These are phyloP conservation scores for Acacia acuminata DNA, from an alignment of 306 rosid genomes.

Conservation along the genomic window DNA sequence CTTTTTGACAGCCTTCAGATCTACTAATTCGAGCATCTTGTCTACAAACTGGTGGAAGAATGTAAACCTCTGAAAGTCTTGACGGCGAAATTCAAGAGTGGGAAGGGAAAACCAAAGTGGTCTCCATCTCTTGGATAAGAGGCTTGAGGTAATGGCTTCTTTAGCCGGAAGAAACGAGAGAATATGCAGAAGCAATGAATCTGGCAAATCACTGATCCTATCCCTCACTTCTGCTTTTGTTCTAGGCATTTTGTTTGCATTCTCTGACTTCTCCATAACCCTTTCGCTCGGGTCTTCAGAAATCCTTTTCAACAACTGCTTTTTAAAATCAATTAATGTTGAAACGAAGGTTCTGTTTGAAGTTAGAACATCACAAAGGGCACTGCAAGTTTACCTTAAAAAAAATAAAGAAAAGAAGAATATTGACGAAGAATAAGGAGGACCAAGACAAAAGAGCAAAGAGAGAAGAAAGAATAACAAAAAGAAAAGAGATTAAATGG, in stretches of 20 bases:
- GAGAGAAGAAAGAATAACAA: too few species aligned
- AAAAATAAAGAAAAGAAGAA: too few species aligned
- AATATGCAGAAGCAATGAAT: not conserved
- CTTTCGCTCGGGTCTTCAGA: too few species aligned
- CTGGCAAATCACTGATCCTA: constrained; percentile 20
- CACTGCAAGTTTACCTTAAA: too few species aligned
- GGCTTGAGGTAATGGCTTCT: constrained; percentile 14
- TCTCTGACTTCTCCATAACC: not conserved
- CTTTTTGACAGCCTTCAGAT: not conserved
- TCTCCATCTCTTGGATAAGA: constrained; percentile 37
- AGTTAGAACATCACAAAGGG: too few species aligned
- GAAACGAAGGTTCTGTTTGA: too few species aligned
- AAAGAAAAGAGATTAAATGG: too few species aligned
- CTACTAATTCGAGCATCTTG: not conserved
- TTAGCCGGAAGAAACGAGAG: constrained; percentile 9
- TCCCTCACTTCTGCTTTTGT: not conserved
- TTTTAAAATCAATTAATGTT: too few species aligned
- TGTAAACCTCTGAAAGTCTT: too few species aligned
- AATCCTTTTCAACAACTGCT: too few species aligned
- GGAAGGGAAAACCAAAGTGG: constrained; percentile 24
- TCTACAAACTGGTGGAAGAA: not conserved
- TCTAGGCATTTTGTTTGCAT: not conserved
- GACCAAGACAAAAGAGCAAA: too few species aligned
- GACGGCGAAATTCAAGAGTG: not conserved
- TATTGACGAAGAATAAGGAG: too few species aligned